Evolutionary conservation across 495 filamentous ascomycete species (phyloP), one percentile per base, ranked within the genome.

Genomic region (Penicillium herquei): DNA sequence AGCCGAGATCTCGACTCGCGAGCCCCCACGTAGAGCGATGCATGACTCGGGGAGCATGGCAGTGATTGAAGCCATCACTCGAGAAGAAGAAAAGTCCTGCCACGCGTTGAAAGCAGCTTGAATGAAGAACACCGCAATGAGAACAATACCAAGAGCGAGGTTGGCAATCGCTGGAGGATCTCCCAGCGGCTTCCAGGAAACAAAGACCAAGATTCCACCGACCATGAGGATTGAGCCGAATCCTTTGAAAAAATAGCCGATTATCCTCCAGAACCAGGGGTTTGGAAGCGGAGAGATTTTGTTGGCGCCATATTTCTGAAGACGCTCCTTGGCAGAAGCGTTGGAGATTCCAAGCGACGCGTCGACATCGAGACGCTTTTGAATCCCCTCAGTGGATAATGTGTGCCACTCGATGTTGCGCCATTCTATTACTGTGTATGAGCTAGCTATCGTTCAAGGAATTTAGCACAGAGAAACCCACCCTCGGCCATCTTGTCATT

Each of bases 21-120:
- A 49, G 1, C 82, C 79, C 54, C 85, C 80, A 9, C 87, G 77
- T 2, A 85, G 58, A 8, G 85, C 66, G 16, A 82, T 58, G 53
- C 80, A 85, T 32, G 80, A 69, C 53, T 87, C 85, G 0, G 86
- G 87, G n/a, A 90, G 73, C 83, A 90, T 85, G 43, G 71, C 80
- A 26, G 77, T 82, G 48, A 85, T 86, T 2, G 80, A 81, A 6
- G 78, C 79, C 81, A 87, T 86, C 9, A 85, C 83, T n/a, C 80
- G 68, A 0, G 79, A 78, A 0, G 82, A 81, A 0, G 79, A 84
- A 75, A 77, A 86, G 57, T 87, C 84, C 52, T 86, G 83, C 70
- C 79, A 86, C 43, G 78, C 80, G 61, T 84, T 84, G 68, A 90
- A 91, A 1, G 72, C 72, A n/a, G 87, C 87, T 63, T 91, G 86